Percentiles rank a stretch among this genome's conserved stretches.
Evolutionary conservation across 2,329 filamentous ascomycete species (phyloP).

Genomic region (Clonostachys rhizophaga): DNA sequence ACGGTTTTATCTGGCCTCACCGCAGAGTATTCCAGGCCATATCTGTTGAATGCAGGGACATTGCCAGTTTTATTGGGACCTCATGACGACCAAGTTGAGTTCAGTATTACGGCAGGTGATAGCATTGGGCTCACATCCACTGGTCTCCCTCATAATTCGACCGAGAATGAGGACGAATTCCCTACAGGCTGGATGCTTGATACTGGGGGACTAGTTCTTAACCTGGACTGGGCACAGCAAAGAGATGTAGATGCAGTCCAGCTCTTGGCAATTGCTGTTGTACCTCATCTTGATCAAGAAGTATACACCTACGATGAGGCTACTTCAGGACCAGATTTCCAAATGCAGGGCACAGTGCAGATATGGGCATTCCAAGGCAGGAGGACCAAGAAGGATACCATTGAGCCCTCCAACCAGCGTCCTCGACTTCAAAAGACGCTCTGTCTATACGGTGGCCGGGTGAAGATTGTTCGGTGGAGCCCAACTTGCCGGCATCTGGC

Average conservation of each 20-base stretch:
- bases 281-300: slow-evolving; percentile 45
- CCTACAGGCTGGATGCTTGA: slow-evolving; percentile 48
- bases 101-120: slow-evolving; percentile 17
- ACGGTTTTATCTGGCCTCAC: neutral
- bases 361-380: slow-evolving; percentile 41
- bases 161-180: slow-evolving; percentile 11
- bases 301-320: slow-evolving; percentile 30
- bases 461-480: slow-evolving; percentile 48
- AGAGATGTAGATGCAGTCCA: slow-evolving; percentile 27
- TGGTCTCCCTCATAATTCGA: slow-evolving; percentile 18
- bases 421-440: slow-evolving; percentile 36
- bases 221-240: slow-evolving; percentile 43
- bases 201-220: slow-evolving; percentile 44
- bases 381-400: slow-evolving; percentile 17
- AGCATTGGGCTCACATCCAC: slow-evolving; percentile 14
- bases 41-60: slow-evolving; percentile 14
- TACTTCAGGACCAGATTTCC: slow-evolving; percentile 26
- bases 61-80: slow-evolving; percentile 28
- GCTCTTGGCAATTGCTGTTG: slow-evolving; percentile 44
- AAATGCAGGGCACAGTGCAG: slow-evolving; percentile 43
- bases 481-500: slow-evolving; percentile 42
- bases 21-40: slow-evolving; percentile 17
- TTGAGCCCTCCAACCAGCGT: slow-evolving; percentile 21
- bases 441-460: slow-evolving; percentile 46
- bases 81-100: slow-evolving; percentile 17